Percentiles rank a stretch among this genome's conserved stretches.
These are phyloP conservation scores for Exophiala oligosperma DNA, from an alignment of 2,329 filamentous ascomycete species.

Conservation along the genomic window DNA sequence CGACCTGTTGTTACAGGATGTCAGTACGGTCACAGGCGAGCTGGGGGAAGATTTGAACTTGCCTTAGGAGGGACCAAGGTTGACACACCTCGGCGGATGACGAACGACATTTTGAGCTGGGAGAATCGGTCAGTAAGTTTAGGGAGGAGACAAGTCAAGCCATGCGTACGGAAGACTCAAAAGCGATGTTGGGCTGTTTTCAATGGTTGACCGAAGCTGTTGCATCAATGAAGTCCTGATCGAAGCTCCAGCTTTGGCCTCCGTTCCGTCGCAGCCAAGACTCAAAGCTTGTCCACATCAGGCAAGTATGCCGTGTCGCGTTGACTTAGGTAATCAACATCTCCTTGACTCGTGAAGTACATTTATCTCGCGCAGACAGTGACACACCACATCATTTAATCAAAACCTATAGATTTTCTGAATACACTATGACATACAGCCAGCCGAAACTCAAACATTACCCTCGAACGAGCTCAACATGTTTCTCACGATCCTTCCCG, in stretches of 20 bases:
- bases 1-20: constrained; percentile 10
- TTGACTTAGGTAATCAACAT: neutral
- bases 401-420: no score
- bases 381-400: no score
- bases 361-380: no score
- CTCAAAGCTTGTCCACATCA: neutral
- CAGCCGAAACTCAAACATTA: no score
- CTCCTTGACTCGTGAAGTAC: neutral
- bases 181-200: constrained; percentile 9
- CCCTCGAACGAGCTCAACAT: no score
- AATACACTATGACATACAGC: no score
- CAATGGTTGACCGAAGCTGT: constrained; percentile 14
- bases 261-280: constrained; percentile 5
- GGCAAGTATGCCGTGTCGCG: neutral
- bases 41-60: constrained; percentile 16
- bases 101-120: constrained; percentile 78
- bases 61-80: constrained; percentile 99
- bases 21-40: constrained; percentile 9
- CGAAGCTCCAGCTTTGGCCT: constrained; percentile 11
- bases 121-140: neutral
- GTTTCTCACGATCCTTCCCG: no score
- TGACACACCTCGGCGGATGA: constrained; percentile 86
- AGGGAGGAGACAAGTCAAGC: neutral
- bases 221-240: constrained; percentile 1
- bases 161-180: constrained; percentile 18